Percentiles rank a stretch among this genome's conserved stretches.
These are phyloP conservation scores for Phaeosphaeriaceae sp. DNA, from an alignment of 2,329 filamentous ascomycete species.

Conservation along the genomic window DNA sequence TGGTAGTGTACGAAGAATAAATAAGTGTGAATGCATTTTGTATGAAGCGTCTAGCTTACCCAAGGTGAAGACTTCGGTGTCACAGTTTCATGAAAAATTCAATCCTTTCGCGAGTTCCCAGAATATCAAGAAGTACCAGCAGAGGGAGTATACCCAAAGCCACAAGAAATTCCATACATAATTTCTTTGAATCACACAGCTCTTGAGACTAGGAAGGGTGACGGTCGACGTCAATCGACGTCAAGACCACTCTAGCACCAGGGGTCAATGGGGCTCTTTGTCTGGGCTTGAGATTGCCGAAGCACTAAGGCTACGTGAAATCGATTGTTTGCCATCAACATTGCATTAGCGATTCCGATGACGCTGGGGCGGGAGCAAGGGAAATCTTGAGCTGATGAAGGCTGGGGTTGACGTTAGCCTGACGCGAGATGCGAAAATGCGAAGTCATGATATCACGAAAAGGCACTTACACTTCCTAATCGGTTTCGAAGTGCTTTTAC, in stretches of 20 bases:
- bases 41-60: too few species aligned
- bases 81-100: too few species aligned
- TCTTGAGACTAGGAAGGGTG: constrained; percentile 3
- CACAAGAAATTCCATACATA: constrained; percentile 1
- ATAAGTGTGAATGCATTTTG: too few species aligned
- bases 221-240: constrained; percentile 31
- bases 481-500: neutral
- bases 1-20: too few species aligned
- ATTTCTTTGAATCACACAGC: neutral
- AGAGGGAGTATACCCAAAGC: too few species aligned
- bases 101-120: too few species aligned
- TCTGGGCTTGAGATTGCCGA: constrained; percentile 26
- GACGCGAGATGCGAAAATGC: constrained; percentile 27
- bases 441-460: constrained; percentile 25
- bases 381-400: constrained; percentile 13
- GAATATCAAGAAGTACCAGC: neutral
- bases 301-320: constrained; percentile 15
- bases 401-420: constrained; percentile 24
- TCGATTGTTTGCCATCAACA: constrained; percentile 23
- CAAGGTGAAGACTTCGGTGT: too few species aligned
- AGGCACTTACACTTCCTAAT: constrained; percentile 14
- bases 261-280: constrained; percentile 21
- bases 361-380: constrained; percentile 14
- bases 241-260: too few species aligned
- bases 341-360: constrained; percentile 23